Conservation (phyloP, 306 rosid species). For the Trifolium pratense region DNA sequence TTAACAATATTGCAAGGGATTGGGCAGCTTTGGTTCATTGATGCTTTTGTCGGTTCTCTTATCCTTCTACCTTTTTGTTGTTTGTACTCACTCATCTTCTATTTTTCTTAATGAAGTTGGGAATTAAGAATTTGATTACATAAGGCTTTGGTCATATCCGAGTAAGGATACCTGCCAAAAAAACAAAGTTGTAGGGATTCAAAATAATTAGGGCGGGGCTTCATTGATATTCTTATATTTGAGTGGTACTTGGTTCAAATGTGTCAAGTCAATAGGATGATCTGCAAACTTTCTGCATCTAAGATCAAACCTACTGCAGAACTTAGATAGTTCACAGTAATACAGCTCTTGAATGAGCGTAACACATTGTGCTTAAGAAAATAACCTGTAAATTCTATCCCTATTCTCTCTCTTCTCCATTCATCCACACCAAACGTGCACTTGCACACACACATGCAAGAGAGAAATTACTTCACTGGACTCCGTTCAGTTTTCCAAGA, state of each 20-base stretch:
- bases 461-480: background rate
- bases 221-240: background rate
- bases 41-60: background rate
- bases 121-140: background rate
- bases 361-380: background rate
- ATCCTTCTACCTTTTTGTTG: background rate
- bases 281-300: background rate
- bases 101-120: background rate
- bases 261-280: background rate
- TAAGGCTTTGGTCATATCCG: background rate
- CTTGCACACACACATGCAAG: background rate
- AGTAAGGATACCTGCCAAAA: background rate
- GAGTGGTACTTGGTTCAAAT: background rate
- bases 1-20: background rate
- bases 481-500: background rate
- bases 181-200: background rate
- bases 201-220: background rate
- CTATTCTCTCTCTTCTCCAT: background rate
- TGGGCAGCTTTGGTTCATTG: background rate
- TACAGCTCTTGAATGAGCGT: background rate
- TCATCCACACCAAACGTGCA: background rate
- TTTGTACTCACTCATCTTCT: background rate
- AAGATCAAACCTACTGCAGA: background rate
- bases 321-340: background rate
- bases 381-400: background rate